Evolutionary conservation across 2,329 filamentous ascomycete genomes (phyloP).

Genomic region (Lasiodiplodia gonubiensis): DNA sequence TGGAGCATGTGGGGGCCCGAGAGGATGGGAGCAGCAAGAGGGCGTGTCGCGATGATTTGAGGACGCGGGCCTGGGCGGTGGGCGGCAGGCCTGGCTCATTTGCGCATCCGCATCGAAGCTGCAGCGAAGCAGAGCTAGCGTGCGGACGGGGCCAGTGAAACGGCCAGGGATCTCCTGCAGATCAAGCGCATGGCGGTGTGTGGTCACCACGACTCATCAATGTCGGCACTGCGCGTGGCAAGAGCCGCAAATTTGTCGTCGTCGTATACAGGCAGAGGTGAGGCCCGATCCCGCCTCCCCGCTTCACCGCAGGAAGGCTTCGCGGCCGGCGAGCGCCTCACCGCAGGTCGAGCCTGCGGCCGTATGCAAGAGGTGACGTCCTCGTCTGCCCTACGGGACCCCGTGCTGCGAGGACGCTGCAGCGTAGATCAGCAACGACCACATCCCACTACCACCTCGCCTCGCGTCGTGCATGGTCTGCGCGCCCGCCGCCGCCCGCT

Average conservation of each 20-base stretch:
- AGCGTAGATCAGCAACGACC: conserved; percentile 2
- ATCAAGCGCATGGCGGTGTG: conserved; percentile 14
- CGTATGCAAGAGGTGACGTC: conserved; percentile 9
- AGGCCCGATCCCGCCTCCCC: conserved; percentile 18
- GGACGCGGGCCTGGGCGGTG: conserved; percentile 2
- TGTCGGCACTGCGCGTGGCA: conserved; percentile 14
- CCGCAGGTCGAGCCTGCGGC: neutral
- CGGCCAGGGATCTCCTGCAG: conserved; percentile 28
- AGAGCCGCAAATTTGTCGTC: conserved; percentile 15
- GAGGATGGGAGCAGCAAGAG: conserved; percentile 13
- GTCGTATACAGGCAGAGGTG: conserved; percentile 8
- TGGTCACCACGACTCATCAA: neutral
- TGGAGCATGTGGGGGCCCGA: conserved; percentile 18
- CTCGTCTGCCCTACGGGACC: neutral
- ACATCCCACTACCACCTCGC: neutral
- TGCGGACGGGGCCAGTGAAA: conserved; percentile 21
- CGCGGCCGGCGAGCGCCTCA: neutral
- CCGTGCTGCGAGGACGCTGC: conserved; percentile 10
- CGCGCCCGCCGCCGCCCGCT: neutral
- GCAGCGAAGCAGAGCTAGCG: conserved; percentile 19
- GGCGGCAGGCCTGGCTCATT: conserved; percentile 3
- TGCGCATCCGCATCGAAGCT: neutral
- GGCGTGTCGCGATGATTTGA: conserved; percentile 15
- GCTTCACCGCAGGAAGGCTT: conserved; percentile 10
- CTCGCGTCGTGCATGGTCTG: neutral